Percentiles rank a stretch among this genome's conserved stretches.
Evolutionary conservation across 1,284 basidiomycete genomes (phyloP).

Genomic region (Rhodotorula sp.): DNA sequence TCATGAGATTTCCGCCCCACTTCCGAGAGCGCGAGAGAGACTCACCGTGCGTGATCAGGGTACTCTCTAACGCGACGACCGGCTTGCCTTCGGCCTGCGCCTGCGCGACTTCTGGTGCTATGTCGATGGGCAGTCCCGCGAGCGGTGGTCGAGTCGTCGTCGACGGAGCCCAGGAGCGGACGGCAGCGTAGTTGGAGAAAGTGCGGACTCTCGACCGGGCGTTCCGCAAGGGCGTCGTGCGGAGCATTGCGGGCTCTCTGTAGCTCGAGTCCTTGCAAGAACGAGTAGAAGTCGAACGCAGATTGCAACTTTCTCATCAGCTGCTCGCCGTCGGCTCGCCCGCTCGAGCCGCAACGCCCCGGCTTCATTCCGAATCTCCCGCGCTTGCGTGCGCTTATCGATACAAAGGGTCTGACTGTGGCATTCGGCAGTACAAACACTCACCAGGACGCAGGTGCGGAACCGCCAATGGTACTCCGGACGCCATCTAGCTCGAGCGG

Average conservation of each 20-base stretch:
- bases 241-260: neutral
- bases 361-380: too few relatives aligned
- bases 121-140: constrained; percentile 30
- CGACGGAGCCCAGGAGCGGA: neutral
- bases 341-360: too few relatives aligned
- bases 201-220: neutral
- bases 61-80: constrained; percentile 37
- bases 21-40: neutral
- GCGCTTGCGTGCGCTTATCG: too few relatives aligned
- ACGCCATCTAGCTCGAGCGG: too few relatives aligned
- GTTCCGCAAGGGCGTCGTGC: neutral
- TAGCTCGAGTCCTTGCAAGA: neutral
- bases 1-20: neutral
- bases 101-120: constrained; percentile 25
- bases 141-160: constrained; percentile 5
- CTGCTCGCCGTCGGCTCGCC: too few relatives aligned
- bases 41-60: constrained; percentile 40
- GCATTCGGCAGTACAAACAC: too few relatives aligned
- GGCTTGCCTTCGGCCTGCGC: constrained; percentile 32
- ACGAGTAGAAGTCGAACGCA: neutral
- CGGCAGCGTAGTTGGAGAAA: neutral
- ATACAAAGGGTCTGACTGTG: too few relatives aligned
- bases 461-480: too few relatives aligned
- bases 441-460: too few relatives aligned
- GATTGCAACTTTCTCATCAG: too few relatives aligned